A percentile compares a stretch with the other conserved stretches of the same genome.
Conservation (phyloP, 2,329 filamentous ascomycete genomes). For the Xenoacremonium recifei region DNA sequence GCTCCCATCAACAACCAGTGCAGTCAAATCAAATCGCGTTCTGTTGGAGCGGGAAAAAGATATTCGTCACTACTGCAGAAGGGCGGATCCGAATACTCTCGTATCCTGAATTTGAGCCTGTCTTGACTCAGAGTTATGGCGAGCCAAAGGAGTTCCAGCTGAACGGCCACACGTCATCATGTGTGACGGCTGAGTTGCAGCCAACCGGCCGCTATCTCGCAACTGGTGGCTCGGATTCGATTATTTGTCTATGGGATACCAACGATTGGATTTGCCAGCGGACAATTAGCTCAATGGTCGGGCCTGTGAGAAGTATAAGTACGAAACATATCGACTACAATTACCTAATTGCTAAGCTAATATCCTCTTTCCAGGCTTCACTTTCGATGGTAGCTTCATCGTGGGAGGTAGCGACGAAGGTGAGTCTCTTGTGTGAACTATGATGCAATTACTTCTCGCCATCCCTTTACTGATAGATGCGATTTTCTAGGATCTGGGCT, state of each 20-base stretch:
- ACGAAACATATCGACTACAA: conserved; percentile 20
- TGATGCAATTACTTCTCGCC: neutral
- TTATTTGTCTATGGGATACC: conserved; percentile 77
- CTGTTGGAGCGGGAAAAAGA: conserved; percentile 68
- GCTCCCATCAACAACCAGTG: conserved; percentile 58
- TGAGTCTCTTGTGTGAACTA: conserved; percentile 23
- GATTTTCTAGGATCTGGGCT: conserved; percentile 52
- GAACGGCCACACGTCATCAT: conserved; percentile 71
- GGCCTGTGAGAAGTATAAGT: conserved; percentile 69
- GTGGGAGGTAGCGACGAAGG: conserved; percentile 74
- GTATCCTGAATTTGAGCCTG: conserved; percentile 62
- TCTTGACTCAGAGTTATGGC: conserved; percentile 47
- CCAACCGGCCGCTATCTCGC: conserved; percentile 71
- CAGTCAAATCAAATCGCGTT: conserved; percentile 74
- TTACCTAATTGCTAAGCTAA: conserved; percentile 1
- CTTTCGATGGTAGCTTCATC: conserved; percentile 74
- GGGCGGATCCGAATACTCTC: conserved; percentile 69
- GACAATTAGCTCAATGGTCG: conserved; percentile 67
- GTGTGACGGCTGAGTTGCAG: conserved; percentile 66
- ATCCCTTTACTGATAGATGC: neutral
- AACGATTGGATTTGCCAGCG: conserved; percentile 73
- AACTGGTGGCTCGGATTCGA: conserved; percentile 71
- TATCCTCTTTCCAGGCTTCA: conserved; percentile 56
- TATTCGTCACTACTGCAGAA: conserved; percentile 70
- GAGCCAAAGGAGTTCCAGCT: conserved; percentile 57